Percentiles rank a stretch among this genome's conserved stretches.
These are phyloP conservation scores for Naganishia kalamii DNA, from an alignment of 768 basidiomycete genomes.

Conservation along the genomic window DNA sequence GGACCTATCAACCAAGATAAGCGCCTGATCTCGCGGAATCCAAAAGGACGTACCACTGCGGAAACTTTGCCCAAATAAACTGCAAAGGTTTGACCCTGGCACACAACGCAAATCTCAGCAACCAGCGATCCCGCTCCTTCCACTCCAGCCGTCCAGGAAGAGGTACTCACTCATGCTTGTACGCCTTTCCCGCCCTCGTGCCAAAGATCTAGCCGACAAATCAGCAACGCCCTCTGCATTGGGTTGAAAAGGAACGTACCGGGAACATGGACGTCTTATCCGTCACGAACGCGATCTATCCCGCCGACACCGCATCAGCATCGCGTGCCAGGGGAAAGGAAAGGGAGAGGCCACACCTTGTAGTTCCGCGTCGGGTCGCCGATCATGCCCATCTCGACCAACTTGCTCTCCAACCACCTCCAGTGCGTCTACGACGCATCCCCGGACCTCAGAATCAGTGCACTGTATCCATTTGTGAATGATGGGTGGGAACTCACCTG, in stretches of 20 bases:
- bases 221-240: too few relatives aligned
- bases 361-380: slow-evolving; percentile 61
- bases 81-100: slow-evolving; percentile 41
- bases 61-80: slow-evolving; percentile 18
- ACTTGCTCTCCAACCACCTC: slow-evolving; percentile 82
- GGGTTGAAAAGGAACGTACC: slow-evolving; percentile 31
- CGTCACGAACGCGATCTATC: slow-evolving; percentile 54
- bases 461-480: background rate
- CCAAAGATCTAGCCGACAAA: slow-evolving; percentile 57
- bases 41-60: slow-evolving; percentile 5
- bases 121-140: too few relatives aligned
- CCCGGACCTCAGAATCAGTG: too few relatives aligned
- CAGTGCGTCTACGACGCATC: slow-evolving; percentile 59
- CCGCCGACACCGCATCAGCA: background rate
- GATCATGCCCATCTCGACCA: slow-evolving; percentile 78
- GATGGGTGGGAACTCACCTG: slow-evolving; percentile 25
- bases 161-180: slow-evolving; percentile 63
- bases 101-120: background rate
- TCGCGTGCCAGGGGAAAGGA: slow-evolving; percentile 61
- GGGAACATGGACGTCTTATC: slow-evolving; percentile 83
- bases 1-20: slow-evolving; percentile 48
- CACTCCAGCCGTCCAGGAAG: too few relatives aligned
- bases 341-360: slow-evolving; percentile 51
- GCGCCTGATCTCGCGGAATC: background rate
- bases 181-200: slow-evolving; percentile 63